Base-by-base conservation (phyloP, 805 yeast genomes). In the Hanseniaspora jakobsenii region DNA sequence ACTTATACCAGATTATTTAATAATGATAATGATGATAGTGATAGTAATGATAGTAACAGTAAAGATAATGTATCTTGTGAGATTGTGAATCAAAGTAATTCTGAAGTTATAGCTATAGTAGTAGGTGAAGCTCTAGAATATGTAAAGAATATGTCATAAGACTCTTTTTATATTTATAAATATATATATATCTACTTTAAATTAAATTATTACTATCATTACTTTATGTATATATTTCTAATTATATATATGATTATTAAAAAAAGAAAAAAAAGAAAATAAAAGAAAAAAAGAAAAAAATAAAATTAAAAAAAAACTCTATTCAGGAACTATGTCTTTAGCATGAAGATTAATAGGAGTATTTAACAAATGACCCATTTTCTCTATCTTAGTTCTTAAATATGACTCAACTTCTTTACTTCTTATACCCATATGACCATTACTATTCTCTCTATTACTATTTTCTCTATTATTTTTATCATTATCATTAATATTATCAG, bases 361-460 rank as follows among this genome's bases (percentile, higher is more conserved):
- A 53, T 72, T 78, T 47, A 91, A 67, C 47, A 91, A 64, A 63
- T 91, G 99, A 0, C 99, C 99, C 99, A 91, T 91, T 55, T 94
- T 71, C 61, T 89, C 95, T 43, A 89, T 82, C 64, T 91, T 91
- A 1, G 99, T 91, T 55, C 91, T 74, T 48, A 91, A 66, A 56
- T 91, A 91, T 1, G 94, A 94, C 54, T 91, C 95, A 26, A 91
- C 81, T 62, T 91, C 99, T 49, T 71, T 72, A 28, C 87, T 75
- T 51, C 78, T 71, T 48, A 91, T 81, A 6, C 97, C 97, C n/a
- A 58, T 60, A 22, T 43, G 38, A n/a, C 21, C 12, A 18, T 18
- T 8, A 32, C 9, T 6, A 7, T 24, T 24, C n/a, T 38, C 29
- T 14, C 28, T 27, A 29, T 28, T 18, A 4, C 19, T n/a, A n/a